phyloP scores from a whole-genome alignment of 208 protist genomes.

The Trypanosoma cruzi region DNA sequence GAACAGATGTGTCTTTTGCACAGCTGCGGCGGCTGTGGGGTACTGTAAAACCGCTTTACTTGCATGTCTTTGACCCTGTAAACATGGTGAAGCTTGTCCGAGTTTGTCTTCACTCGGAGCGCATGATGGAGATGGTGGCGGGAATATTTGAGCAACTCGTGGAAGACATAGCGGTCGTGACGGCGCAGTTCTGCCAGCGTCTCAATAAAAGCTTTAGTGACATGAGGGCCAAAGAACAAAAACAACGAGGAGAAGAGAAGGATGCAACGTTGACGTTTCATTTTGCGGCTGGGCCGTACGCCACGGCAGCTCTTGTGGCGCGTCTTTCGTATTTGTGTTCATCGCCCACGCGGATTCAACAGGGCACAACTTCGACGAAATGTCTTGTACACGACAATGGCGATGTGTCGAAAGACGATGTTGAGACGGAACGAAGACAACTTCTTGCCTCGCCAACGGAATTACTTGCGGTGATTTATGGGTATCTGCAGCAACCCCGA shows the following conservation, averaged over 20 bases:
- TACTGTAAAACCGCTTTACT: constrained; percentile 9
- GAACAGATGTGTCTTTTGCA: constrained; percentile 17
- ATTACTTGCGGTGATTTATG: constrained; percentile 15
- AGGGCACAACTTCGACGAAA: too few relatives aligned
- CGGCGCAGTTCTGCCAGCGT: constrained; percentile 25
- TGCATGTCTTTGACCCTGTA: constrained; percentile 15
- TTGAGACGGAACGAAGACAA: background rate
- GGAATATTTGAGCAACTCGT: constrained; percentile 8
- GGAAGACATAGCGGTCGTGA: constrained; percentile 29
- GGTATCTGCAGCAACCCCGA: constrained; percentile 2
- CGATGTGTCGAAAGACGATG: background rate
- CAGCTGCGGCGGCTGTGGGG: constrained; percentile 22
- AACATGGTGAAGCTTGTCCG: constrained; percentile 6
- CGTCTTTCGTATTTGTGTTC: constrained; percentile 4
- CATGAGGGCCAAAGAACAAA: background rate
- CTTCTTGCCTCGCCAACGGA: constrained; percentile 22
- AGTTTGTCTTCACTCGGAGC: background rate
- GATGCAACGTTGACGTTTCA: background rate
- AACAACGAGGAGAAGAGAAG: background rate
- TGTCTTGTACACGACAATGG: background rate
- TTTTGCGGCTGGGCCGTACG: constrained; percentile 12
- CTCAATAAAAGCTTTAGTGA: background rate
- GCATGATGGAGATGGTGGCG: constrained; percentile 1
- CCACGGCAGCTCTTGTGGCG: background rate
- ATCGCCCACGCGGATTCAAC: background rate